Conservation (phyloP, 2,329 filamentous ascomycete genomes). For the Microdochium nivale region DNA sequence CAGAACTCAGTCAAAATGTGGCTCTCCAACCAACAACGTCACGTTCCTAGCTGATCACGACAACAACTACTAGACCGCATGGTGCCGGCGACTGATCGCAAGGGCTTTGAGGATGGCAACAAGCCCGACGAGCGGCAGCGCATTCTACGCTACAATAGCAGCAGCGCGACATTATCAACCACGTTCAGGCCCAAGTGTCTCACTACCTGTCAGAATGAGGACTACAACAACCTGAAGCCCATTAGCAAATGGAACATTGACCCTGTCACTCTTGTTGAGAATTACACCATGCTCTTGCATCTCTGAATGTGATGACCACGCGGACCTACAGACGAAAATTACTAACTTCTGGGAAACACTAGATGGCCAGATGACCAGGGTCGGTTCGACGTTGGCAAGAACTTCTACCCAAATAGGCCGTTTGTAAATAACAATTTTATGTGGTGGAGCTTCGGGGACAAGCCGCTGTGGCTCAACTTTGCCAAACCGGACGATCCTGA, state of each 20-base stretch:
- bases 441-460: constrained; percentile 9
- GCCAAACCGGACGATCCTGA: constrained; percentile 10
- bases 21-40: too few relatives aligned
- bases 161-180: constrained; percentile 15
- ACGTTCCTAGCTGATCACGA: too few relatives aligned
- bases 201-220: neutral
- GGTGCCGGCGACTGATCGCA: constrained; percentile 8
- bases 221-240: too few relatives aligned
- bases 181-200: constrained; percentile 1
- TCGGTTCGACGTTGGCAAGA: constrained; percentile 11
- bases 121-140: constrained; percentile 11
- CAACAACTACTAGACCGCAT: constrained; percentile 17
- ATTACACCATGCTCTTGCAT: too few relatives aligned
- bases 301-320: too few relatives aligned
- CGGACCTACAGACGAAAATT: too few relatives aligned
- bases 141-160: constrained; percentile 15
- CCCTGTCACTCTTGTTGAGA: too few relatives aligned
- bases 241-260: too few relatives aligned
- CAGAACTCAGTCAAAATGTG: too few relatives aligned
- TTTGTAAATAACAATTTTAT: constrained; percentile 17
- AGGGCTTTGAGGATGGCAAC: constrained; percentile 1
- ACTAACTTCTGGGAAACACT: neutral
- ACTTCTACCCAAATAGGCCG: constrained; percentile 11
- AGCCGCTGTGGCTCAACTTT: constrained; percentile 12
- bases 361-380: constrained; percentile 10